Evolutionary conservation across 805 yeast species (phyloP), one percentile per base, ranked within the genome.

Genomic region (Candida argentea): DNA sequence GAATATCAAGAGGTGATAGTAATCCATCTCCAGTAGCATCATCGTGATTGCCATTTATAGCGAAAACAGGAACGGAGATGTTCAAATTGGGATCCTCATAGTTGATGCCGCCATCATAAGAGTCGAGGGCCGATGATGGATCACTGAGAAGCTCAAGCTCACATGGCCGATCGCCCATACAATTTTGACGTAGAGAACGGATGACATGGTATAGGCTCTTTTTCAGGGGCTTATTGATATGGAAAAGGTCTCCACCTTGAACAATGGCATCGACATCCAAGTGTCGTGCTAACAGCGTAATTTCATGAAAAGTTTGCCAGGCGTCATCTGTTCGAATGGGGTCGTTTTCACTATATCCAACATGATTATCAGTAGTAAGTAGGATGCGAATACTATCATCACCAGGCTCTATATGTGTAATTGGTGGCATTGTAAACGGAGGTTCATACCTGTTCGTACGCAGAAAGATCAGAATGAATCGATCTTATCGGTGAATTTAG

Each of bases 31-130:
- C 97, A 0, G 94, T 82, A 3, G 95, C 84, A 53, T 91, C 97
- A 52, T 91, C 98, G 50, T 91, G 98, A 44, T 91, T 91, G 3
- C 98, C 98, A 25, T 89, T 75, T 4, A 91, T 89, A 5, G 87
- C 89, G 61, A 91, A 85, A 6, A 91, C 70, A 0, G 98, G 98
- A 10, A 87, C 69, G 0, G 94, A 75, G 3, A 91, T 77, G 51
- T 91, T 91, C 35, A 84, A 54, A 50, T 91, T 85, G 2, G 89
- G 85, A 50, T 91, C 97, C 46, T 84, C 91, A 49, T 83, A 93
- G 45, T 86, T 86, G 16, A 87, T 81, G 31, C 71, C 68, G 27
- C 76, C 70, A 39, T 80, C 65, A 11, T 81, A 79, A 31, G 73
- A 76, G 16, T 48, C 75, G 37, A 80, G 65, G 2, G 74, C 73